phyloP scores from a whole-genome alignment of 2,329 filamentous ascomycete genomes.

The Aspergillus tubingensis region DNA sequence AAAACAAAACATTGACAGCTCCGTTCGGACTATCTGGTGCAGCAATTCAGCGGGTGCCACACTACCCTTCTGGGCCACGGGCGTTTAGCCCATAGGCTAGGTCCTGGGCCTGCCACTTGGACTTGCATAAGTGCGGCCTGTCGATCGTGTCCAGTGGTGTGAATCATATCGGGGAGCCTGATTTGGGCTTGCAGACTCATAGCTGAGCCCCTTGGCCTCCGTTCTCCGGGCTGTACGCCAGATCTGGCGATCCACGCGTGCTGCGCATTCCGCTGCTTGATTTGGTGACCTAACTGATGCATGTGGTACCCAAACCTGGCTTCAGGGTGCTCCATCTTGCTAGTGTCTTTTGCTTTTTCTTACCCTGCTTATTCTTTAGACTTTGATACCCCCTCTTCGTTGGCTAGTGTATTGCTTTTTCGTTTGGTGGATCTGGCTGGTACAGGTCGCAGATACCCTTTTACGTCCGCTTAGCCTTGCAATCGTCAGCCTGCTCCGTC shows the following conservation, averaged over 20 bases:
- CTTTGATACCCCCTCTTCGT: slow-evolving; percentile 20
- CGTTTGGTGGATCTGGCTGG: slow-evolving; percentile 31
- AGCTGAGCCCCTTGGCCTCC: slow-evolving; percentile 14
- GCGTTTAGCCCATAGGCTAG: slow-evolving; percentile 28
- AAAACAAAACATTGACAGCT: slow-evolving; percentile 4
- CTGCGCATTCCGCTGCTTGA: slow-evolving; percentile 12
- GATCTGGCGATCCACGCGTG: slow-evolving; percentile 20
- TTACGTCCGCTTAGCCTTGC: slow-evolving; percentile 11
- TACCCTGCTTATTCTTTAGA: slow-evolving; percentile 10
- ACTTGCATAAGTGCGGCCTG: slow-evolving; percentile 37
- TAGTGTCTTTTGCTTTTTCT: slow-evolving; percentile 6
- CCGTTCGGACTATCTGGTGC: slow-evolving; percentile 13
- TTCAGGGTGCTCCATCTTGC: slow-evolving; percentile 1
- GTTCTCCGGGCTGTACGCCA: slow-evolving; percentile 16
- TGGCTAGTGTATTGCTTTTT: slow-evolving; percentile 25
- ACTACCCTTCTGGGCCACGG: slow-evolving; percentile 26
- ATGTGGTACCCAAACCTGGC: slow-evolving; percentile 16
- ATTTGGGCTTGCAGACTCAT: slow-evolving; percentile 17
- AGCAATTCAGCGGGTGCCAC: slow-evolving; percentile 15
- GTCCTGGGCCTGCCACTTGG: slow-evolving; percentile 27
- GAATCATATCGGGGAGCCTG: slow-evolving; percentile 11
- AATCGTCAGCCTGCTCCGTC: slow-evolving; percentile 4
- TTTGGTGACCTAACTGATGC: slow-evolving; percentile 17
- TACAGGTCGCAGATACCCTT: slow-evolving; percentile 24
- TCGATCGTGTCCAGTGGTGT: slow-evolving; percentile 29